These are phyloP conservation scores for Boletus sp. DNA, from an alignment of 1,284 basidiomycete species.

Conservation along the genomic window DNA sequence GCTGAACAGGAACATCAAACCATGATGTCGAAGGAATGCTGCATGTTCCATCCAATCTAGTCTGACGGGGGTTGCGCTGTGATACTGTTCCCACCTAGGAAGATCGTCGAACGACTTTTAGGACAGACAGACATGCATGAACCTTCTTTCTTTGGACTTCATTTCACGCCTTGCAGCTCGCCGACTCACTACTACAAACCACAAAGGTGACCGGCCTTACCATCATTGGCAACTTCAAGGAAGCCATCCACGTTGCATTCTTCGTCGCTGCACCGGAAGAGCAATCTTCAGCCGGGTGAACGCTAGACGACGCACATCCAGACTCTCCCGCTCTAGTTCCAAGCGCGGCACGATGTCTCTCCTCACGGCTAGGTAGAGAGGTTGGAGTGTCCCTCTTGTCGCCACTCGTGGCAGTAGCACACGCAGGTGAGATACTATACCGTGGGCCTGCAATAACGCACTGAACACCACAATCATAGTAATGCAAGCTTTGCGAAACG, in stretches of 20 bases:
- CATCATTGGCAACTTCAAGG: conserved; percentile 24
- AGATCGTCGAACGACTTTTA: no score
- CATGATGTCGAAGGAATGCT: no score
- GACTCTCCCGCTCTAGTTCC: conserved; percentile 29
- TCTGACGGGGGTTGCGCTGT: not conserved
- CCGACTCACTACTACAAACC: not conserved
- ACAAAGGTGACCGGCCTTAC: conserved; percentile 28
- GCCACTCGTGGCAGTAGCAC: conserved; percentile 22
- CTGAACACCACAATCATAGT: not conserved
- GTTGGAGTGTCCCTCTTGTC: conserved; percentile 3
- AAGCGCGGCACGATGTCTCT: conserved; percentile 15
- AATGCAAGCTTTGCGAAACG: conserved; percentile 22
- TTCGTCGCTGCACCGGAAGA: conserved; percentile 27
- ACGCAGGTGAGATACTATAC: conserved; percentile 14
- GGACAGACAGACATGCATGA: not conserved
- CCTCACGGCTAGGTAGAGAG: no score
- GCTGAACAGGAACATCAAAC: not conserved
- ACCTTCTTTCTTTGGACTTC: not conserved
- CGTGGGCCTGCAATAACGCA: not conserved
- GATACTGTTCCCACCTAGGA: no score
- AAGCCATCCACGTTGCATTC: conserved; percentile 28
- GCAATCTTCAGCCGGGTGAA: conserved; percentile 26
- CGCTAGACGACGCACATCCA: conserved; percentile 25
- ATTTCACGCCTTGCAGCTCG: not conserved
- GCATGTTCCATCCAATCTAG: conserved; percentile 1